Evolutionary conservation across 2,329 filamentous ascomycete genomes (phyloP), one percentile per base, ranked within the genome.

Genomic region (Lachnellula arida): DNA sequence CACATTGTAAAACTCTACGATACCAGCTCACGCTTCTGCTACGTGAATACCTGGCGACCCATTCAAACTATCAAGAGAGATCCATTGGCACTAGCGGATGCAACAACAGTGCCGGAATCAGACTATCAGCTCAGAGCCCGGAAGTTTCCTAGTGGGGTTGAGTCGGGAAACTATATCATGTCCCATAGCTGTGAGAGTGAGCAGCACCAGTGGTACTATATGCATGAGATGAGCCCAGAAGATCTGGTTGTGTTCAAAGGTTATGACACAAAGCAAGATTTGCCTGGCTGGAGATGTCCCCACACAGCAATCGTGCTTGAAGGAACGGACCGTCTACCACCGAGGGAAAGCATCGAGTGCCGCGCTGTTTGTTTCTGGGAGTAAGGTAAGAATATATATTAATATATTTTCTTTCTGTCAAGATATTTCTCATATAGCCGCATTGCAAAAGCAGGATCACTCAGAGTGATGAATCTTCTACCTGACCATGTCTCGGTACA

Each of bases 181-280:
- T 44, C 40, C 15, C 50, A 53, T 46, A 25, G 28, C 9, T 46
- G 50, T 37, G 11, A 23, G 17, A 40, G 15, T n/a, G 39, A 53
- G 22, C 14, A 35, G n/a, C 53, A 55, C 46, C 17, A 32, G 25
- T 56, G 54, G 54, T 56, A 53, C 37, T 56, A 56, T 23, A 43
- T 56, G 42, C 25, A 19, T 25, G 49, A 53, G 17, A 47, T 49
- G 46, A 42, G 48, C 2, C 49, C 50, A n/a, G 32, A 56, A 32
- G 49, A 56, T 15, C 11, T 56, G 19, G 35, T 56, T 39, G 49
- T 53, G 8, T 49, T 56, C 23, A 56, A 53, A 23, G 22, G 37
- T 3, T 49, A 49, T 52, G 54, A 56, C 35, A 48, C 54, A 12
- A 34, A 37, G 25, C 37, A 50, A 40, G 46, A 50, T 23, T 37